Conservation (phyloP, 164 flowering plant species). For the Sedum album region DNA sequence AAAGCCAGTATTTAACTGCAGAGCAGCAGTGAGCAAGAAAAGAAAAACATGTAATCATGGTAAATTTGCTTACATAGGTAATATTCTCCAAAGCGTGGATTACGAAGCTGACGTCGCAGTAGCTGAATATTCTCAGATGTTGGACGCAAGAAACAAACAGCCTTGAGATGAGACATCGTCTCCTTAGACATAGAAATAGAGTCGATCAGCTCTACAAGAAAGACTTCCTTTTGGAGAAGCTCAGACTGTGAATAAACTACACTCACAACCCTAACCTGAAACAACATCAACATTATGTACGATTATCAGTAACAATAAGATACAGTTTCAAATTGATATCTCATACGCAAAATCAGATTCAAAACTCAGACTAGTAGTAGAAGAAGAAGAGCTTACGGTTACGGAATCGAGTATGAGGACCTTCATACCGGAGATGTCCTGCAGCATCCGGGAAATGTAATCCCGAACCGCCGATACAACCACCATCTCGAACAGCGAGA, state of each 20-base stretch:
- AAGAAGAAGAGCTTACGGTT: slow-evolving; percentile 38
- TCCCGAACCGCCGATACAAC: slow-evolving; percentile 58
- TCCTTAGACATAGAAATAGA: slow-evolving; percentile 61
- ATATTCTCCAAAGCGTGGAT: slow-evolving; percentile 90
- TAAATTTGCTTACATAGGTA: slow-evolving; percentile 59
- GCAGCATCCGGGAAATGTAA: slow-evolving; percentile 73
- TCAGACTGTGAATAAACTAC: slow-evolving; percentile 95
- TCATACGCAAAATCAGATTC: not conserved
- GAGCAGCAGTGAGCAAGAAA: not conserved
- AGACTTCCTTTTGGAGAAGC: slow-evolving; percentile 86
- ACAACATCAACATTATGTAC: not conserved
- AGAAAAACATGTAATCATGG: not conserved
- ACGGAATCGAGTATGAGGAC: slow-evolving; percentile 84
- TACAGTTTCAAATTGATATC: not conserved
- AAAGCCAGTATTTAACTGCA: not conserved
- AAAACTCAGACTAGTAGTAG: not conserved
- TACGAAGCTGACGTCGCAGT: slow-evolving; percentile 64
- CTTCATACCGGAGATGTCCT: slow-evolving; percentile 96
- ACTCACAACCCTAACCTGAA: slow-evolving; percentile 82
- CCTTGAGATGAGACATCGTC: slow-evolving; percentile 92
- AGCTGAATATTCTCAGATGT: slow-evolving; percentile 70
- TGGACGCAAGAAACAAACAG: slow-evolving; percentile 83
- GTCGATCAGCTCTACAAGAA: slow-evolving; percentile 81
- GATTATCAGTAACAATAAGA: not conserved
- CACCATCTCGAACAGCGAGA: slow-evolving; percentile 36